Percentiles rank a stretch among this genome's conserved stretches.
Evolutionary conservation across 768 basidiomycete genomes (phyloP).

Genomic region (Tulasnella sp.): DNA sequence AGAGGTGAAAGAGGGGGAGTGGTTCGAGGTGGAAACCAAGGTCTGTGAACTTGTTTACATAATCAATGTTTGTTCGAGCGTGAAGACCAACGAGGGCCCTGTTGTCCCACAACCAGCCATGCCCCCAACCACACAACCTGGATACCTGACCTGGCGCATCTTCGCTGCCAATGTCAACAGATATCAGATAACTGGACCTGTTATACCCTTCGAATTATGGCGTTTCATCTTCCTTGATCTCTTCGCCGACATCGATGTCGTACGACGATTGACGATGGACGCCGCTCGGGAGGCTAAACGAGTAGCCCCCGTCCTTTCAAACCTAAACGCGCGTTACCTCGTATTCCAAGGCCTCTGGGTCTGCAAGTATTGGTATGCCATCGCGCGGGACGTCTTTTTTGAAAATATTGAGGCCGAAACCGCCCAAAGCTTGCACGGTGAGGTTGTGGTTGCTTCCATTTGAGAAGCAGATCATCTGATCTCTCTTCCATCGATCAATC

Average conservation of each 20-base stretch:
- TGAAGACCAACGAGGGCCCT: not conserved
- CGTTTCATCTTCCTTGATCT: conserved; percentile 15
- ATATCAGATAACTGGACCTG: conserved; percentile 16
- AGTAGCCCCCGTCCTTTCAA: conserved; percentile 9
- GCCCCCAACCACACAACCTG: not conserved
- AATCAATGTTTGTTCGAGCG: not conserved
- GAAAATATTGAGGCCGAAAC: conserved; percentile 29
- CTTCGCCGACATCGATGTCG: conserved; percentile 7
- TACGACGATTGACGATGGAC: not conserved
- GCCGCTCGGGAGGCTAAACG: not conserved
- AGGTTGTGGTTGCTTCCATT: not conserved
- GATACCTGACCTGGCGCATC: not conserved
- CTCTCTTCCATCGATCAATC: not conserved
- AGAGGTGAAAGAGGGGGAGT: too few species aligned
- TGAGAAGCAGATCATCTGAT: not conserved
- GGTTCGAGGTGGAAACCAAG: not conserved
- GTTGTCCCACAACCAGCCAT: not conserved
- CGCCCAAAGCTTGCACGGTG: conserved; percentile 25
- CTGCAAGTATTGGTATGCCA: conserved; percentile 27
- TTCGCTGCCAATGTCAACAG: not conserved
- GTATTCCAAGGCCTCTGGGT: conserved; percentile 25
- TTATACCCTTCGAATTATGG: conserved; percentile 23
- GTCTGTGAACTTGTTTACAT: not conserved
- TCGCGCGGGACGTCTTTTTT: conserved; percentile 30
- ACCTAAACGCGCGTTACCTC: conserved; percentile 17